phyloP scores from a whole-genome alignment of 2,329 filamentous ascomycete species.

The Pseudogymnoascus sp. region DNA sequence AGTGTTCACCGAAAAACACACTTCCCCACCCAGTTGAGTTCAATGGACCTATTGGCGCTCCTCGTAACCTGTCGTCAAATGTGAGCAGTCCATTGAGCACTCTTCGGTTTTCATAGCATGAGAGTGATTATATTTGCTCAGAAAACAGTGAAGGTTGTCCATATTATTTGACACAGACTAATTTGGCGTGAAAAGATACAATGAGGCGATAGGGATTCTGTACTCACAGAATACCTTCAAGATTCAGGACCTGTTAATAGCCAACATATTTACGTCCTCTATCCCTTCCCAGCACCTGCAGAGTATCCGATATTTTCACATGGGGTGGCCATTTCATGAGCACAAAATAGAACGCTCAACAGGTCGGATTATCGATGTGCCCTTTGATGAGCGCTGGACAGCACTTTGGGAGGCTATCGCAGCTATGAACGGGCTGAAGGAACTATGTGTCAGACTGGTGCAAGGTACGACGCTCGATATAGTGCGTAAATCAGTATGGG shows the following conservation, averaged over 20 bases:
- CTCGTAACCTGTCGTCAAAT: neutral
- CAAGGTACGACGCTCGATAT: too few species aligned
- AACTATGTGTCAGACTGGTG: neutral
- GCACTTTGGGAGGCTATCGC: neutral
- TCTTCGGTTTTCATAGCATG: too few species aligned
- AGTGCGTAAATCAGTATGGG: too few species aligned
- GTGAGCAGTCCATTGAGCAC: neutral
- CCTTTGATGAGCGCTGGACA: neutral
- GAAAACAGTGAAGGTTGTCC: too few species aligned
- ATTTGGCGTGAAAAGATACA: neutral
- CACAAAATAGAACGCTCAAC: neutral
- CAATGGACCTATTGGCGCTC: neutral
- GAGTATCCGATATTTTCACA: neutral
- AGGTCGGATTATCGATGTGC: neutral
- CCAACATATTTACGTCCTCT: neutral
- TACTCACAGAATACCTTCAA: neutral
- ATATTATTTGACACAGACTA: neutral
- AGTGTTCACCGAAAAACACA: neutral
- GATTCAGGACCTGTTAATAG: neutral
- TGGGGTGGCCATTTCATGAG: neutral
- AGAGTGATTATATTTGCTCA: too few species aligned
- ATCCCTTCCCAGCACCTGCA: neutral
- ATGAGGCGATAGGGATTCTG: neutral
- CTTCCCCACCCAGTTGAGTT: neutral
- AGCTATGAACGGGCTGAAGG: neutral